phyloP scores from a whole-genome alignment of 768 basidiomycete species.

The Xerocomus brunneocitrinus region DNA sequence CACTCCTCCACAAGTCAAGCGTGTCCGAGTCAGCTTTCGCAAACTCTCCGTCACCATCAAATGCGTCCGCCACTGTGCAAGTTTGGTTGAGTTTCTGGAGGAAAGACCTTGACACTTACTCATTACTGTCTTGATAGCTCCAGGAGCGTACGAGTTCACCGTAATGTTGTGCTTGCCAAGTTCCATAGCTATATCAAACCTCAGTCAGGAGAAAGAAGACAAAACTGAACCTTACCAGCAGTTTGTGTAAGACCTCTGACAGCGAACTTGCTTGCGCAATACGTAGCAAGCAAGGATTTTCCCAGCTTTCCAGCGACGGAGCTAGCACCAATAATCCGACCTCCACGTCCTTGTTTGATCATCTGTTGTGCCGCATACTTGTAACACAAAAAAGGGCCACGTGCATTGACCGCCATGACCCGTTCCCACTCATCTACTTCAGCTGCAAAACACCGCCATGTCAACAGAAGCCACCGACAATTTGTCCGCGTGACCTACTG shows the following conservation, averaged over 20 bases:
- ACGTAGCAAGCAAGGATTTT: neutral
- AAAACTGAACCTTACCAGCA: slow-evolving; percentile 23
- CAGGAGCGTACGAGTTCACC: slow-evolving; percentile 37
- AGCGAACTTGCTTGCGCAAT: slow-evolving; percentile 32
- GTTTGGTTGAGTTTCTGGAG: neutral
- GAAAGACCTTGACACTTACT: slow-evolving; percentile 14
- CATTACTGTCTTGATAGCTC: slow-evolving; percentile 27
- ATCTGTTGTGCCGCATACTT: slow-evolving; percentile 37
- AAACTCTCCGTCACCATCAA: neutral
- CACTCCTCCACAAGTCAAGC: neutral
- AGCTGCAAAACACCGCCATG: slow-evolving; percentile 15
- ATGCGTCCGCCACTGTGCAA: neutral
- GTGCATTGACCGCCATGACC: slow-evolving; percentile 35
- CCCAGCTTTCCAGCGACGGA: slow-evolving; percentile 27
- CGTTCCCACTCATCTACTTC: slow-evolving; percentile 37
- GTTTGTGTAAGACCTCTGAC: slow-evolving; percentile 37
- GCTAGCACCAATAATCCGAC: slow-evolving; percentile 35
- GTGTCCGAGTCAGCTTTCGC: neutral
- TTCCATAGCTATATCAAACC: slow-evolving; percentile 18
- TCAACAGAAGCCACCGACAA: neutral
- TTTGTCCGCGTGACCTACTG: neutral
- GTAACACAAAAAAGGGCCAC: slow-evolving; percentile 36
- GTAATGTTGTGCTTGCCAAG: slow-evolving; percentile 31
- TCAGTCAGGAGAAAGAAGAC: neutral
- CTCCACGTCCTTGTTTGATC: slow-evolving; percentile 37